These are phyloP conservation scores for Metschnikowia shivogae DNA, from an alignment of 805 yeast genomes.

Conservation along the genomic window DNA sequence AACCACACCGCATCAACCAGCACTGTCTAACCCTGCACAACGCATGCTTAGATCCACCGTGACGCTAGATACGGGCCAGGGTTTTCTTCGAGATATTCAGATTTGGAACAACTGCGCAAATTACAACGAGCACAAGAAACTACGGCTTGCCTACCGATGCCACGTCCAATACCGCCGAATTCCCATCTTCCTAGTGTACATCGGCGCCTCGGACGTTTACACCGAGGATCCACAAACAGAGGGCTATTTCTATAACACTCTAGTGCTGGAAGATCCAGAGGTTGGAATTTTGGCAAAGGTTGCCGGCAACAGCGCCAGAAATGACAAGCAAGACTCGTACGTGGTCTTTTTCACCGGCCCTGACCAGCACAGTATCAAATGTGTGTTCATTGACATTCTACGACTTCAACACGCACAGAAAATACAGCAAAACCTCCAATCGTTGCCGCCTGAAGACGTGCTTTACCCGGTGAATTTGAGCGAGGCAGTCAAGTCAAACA, in stretches of 20 bases:
- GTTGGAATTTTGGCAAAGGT: slow-evolving; percentile 12
- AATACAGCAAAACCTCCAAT: neutral
- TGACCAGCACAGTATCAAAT: slow-evolving; percentile 10
- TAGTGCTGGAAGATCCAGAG: slow-evolving; percentile 2
- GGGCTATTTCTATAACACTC: slow-evolving; percentile 8
- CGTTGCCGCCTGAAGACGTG: neutral
- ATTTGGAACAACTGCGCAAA: slow-evolving; percentile 10
- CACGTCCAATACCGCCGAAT: slow-evolving; percentile 10
- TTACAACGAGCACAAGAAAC: neutral
- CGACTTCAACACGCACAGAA: slow-evolving; percentile 10
- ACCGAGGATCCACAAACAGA: slow-evolving; percentile 12
- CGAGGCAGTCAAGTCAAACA: slow-evolving; percentile 12
- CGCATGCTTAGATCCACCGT: slow-evolving; percentile 11
- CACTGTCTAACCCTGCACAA: no score
- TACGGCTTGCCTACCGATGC: slow-evolving; percentile 3
- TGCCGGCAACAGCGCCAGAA: neutral
- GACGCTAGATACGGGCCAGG: slow-evolving; percentile 7
- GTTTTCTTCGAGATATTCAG: slow-evolving; percentile 13
- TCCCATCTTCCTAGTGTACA: slow-evolving; percentile 15
- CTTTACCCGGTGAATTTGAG: slow-evolving; percentile 5
- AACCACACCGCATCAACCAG: no score
- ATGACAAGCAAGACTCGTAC: slow-evolving; percentile 11
- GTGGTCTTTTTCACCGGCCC: slow-evolving; percentile 25
- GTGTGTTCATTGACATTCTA: slow-evolving; percentile 20
- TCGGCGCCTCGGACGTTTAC: slow-evolving; percentile 17